phyloP scores from a whole-genome alignment of 495 filamentous ascomycete species.

The Daldinia vernicosa region DNA sequence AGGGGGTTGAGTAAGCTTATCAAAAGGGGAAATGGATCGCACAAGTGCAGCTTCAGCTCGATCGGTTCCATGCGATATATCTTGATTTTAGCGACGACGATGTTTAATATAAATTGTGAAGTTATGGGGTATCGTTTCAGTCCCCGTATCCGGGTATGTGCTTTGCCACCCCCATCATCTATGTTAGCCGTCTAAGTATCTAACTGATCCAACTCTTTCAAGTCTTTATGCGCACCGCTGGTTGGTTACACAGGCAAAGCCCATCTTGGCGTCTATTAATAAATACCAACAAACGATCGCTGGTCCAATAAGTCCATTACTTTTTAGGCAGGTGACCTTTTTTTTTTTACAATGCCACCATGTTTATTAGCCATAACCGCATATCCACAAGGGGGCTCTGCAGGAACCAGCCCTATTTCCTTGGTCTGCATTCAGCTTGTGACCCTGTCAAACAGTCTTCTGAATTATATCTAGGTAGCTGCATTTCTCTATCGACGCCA shows the following conservation, averaged over 20 bases:
- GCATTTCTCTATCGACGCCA: neutral
- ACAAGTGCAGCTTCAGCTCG: conserved; percentile 1
- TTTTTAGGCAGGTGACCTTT: conserved; percentile 17
- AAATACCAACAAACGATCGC: neutral
- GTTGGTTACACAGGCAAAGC: neutral
- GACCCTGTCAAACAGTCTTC: neutral
- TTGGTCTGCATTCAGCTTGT: neutral
- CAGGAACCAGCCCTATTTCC: conserved; percentile 5
- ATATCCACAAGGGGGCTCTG: neutral
- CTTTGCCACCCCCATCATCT: conserved; percentile 17
- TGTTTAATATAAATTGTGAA: conserved; percentile 6
- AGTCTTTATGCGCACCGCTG: neutral
- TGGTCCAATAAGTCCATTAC: neutral
- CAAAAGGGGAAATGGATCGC: neutral
- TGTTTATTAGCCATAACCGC: neutral
- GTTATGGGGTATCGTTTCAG: neutral
- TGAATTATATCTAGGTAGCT: neutral
- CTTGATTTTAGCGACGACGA: neutral
- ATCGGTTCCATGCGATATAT: neutral
- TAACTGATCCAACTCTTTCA: neutral
- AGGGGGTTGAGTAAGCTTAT: conserved; percentile 19
- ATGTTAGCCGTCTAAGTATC: too few relatives aligned
- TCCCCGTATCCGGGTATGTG: neutral
- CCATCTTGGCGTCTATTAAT: conserved; percentile 20
- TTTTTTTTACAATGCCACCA: neutral